Evolutionary conservation across 2,329 filamentous ascomycete genomes (phyloP).

Genomic region (Alternaria viburni): DNA sequence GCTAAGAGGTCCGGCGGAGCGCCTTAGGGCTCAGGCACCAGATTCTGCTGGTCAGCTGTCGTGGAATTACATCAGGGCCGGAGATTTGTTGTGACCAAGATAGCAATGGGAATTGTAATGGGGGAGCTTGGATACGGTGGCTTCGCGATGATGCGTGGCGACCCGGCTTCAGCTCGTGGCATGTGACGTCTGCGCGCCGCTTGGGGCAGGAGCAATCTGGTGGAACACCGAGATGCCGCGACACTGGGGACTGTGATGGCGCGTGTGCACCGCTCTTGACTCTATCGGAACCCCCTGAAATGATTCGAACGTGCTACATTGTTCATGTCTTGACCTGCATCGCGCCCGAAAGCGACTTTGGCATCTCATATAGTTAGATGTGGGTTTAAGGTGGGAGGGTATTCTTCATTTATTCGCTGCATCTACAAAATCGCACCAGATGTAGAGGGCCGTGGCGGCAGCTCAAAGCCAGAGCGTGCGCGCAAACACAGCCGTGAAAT

Average conservation of each 20-base stretch:
- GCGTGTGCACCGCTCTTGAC: not conserved
- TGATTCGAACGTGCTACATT: not conserved
- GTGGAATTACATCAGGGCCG: conserved; percentile 29
- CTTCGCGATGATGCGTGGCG: conserved; percentile 7
- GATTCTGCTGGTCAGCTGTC: conserved; percentile 41
- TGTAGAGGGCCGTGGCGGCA: conserved; percentile 11
- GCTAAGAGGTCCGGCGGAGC: conserved; percentile 19
- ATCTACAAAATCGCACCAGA: not conserved
- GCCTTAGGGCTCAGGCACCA: conserved; percentile 30
- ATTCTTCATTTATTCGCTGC: conserved; percentile 6
- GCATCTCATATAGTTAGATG: not conserved
- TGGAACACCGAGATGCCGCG: conserved; percentile 25
- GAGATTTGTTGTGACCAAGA: conserved; percentile 21
- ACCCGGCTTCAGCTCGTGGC: conserved; percentile 33
- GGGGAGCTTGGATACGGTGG: conserved; percentile 28
- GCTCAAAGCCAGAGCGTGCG: conserved; percentile 3
- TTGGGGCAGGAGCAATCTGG: conserved; percentile 17
- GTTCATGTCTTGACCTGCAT: not conserved
- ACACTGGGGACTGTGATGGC: not conserved
- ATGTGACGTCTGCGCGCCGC: conserved; percentile 22
- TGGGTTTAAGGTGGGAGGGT: not conserved
- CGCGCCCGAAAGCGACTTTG: not conserved
- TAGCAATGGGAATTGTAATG: conserved; percentile 19
- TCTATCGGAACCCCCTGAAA: not conserved
- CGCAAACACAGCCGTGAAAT: conserved; percentile 15